Evolutionary conservation across 352 stramenopile genomes (phyloP), one percentile per base, ranked within the genome.

Genomic region (Hyaloperonospora arabidopsidis): DNA sequence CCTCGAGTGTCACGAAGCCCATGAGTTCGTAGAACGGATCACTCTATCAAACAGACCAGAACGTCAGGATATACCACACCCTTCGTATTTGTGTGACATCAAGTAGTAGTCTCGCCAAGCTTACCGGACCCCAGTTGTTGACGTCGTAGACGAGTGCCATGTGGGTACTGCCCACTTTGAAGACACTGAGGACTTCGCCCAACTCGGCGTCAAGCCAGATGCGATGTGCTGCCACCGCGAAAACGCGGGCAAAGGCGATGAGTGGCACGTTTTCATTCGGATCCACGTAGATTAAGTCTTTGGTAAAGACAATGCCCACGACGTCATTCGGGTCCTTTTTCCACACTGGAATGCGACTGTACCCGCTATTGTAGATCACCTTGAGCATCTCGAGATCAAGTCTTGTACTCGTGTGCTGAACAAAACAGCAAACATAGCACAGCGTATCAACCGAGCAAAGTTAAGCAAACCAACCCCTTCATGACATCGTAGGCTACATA

Each of bases 1-100:
- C 97, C 69, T 99, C 95, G 23, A 99, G 67, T 4, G 96, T 99
- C 32, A 99, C 92, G 22, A 99, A 85, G 2, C 96, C 97, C 43
- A 95, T 96, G 14, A 98, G 76, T 68, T 98, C 87, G 64, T 98
- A 98, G 45, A 95, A 97, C 23, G 94, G 94, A 70, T 99, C 95
- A 29, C 74, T 67, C 63, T 93, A 58, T 1, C 6, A 45, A 28
- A 53, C 1, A 40, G 12, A 48, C 12, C 50, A 0, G 23, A 12
- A 32, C 12, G 32, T 23, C n/a, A 53, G 32, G 35, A 25, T 7
- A 36, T 46, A 23, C 2, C 25, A 55, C 25, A 19, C 10, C 11
- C 25, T 32, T 32, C 25, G 8, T 32, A 4, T 32, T 32, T n/a
- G n/a, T n/a, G 25, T 8, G 8, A 32, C 4, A 32, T 32, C 25